phyloP scores from a whole-genome alignment of 2,329 filamentous ascomycete genomes.

The Cercospora janseana region DNA sequence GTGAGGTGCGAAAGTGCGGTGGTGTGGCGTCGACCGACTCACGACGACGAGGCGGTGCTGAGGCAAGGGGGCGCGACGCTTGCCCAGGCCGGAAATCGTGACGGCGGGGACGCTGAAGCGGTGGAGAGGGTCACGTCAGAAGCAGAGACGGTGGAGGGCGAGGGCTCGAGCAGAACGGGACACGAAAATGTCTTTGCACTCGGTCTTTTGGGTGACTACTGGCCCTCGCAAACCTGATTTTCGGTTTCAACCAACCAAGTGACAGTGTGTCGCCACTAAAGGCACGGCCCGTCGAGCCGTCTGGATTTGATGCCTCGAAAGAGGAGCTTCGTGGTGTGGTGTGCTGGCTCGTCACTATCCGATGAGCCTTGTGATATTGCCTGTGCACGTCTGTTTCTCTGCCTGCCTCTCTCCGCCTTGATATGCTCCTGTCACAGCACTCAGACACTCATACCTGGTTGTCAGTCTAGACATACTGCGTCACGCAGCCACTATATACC shows the following conservation, averaged over 20 bases:
- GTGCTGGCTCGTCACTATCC: too few relatives aligned
- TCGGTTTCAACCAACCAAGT: not conserved
- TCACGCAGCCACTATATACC: too few relatives aligned
- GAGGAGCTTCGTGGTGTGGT: too few relatives aligned
- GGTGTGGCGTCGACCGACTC: slow-evolving; percentile 1
- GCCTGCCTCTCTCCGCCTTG: not conserved
- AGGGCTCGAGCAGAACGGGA: slow-evolving; percentile 2
- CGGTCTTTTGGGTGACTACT: too few relatives aligned
- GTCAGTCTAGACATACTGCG: too few relatives aligned
- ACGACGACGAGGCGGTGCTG: slow-evolving; percentile 2
- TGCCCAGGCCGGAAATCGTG: not conserved
- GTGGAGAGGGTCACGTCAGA: slow-evolving; percentile 2
- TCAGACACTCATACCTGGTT: not conserved
- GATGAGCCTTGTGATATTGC: too few relatives aligned
- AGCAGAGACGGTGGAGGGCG: slow-evolving; percentile 2
- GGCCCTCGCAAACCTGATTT: slow-evolving; percentile 4
- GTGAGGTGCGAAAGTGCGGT: not conserved
- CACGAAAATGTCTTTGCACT: not conserved
- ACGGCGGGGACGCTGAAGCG: not conserved
- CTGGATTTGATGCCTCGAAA: not conserved
- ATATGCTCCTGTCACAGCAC: not conserved
- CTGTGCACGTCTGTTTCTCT: not conserved
- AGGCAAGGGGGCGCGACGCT: slow-evolving; percentile 5
- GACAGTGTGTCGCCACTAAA: too few relatives aligned
- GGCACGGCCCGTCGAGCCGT: not conserved